Base-by-base conservation (phyloP, 164 flowering plant genomes). In the Annona cherimola region DNA sequence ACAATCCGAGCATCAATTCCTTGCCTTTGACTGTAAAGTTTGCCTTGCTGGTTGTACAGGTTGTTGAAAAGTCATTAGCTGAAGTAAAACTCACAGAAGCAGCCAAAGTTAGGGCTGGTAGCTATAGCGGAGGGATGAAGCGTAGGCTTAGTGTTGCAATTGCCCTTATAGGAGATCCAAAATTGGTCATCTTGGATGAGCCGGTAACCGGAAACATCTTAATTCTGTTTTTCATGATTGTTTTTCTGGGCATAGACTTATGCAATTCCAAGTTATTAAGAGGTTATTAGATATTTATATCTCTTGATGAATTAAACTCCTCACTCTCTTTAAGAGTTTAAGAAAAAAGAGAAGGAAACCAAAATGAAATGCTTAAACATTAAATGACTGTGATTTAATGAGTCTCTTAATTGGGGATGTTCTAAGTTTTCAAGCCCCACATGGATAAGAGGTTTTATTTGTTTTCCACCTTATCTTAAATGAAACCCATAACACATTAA, bases 101-200 rank as follows among this genome's bases (percentile, higher is more conserved):
- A 54, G 89, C 90, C 44, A 87, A 79, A 80, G 76, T 85, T 75
- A 89, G 99, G 84, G 86, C 95, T 61, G 91, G 96, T 69, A 92
- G 94, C 74, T 96, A 90, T 81, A 92, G 99, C 82, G 98, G 98
- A 76, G 98, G 99, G 77, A 96, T 92, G 97, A 96, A 82, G 76
- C 97, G 98, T 14, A 93, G 98, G 16, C 92, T 90, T 1, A 90
- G 92, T 82, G 87, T 90, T 74, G 92, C 95, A 62, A 83, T 86
- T 63, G 87, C 92, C 18, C 88, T 90, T 61, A 84, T 88, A 62
- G 94, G 92, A 61, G 86, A 90, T 77, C 94, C 92, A 57, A 87
- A 86, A 77, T 71, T 90, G 62, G 83, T 90, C 70, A 80, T 90
- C 66, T 73, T 90, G 80, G 95, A 90, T 77, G 95, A 90, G 72